Evolutionary conservation across 257 asterid species (phyloP).

Genomic region (Solanum lignicaule): DNA sequence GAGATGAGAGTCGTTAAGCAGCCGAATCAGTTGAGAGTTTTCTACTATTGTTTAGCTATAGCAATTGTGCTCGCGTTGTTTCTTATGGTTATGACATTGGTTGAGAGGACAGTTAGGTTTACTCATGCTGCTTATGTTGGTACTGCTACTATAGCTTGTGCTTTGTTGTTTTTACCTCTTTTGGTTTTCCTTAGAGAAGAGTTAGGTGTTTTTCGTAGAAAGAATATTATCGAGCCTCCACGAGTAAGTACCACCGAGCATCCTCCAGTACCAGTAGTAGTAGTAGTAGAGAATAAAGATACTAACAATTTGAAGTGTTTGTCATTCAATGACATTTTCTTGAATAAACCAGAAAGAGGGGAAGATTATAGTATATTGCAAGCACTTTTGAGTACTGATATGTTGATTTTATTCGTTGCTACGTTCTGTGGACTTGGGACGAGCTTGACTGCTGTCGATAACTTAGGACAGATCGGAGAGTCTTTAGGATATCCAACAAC

Average conservation of each 20-base stretch:
- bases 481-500: constrained; percentile 62
- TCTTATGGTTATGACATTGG: constrained; percentile 61
- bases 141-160: constrained; percentile 50
- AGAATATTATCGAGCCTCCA: constrained; percentile 2
- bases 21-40: constrained; percentile 32
- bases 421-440: constrained; percentile 70
- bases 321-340: constrained; percentile 21
- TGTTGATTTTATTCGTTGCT: constrained; percentile 46
- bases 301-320: not conserved
- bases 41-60: constrained; percentile 44
- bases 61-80: constrained; percentile 53
- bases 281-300: not conserved
- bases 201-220: constrained; percentile 14
- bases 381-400: constrained; percentile 62
- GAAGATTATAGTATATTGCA: constrained; percentile 62
- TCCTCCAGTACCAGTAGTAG: not conserved
- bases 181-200: constrained; percentile 52
- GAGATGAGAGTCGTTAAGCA: constrained; percentile 39
- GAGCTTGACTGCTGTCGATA: constrained; percentile 68
- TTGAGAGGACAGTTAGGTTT: constrained; percentile 30
- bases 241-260: constrained; percentile 3
- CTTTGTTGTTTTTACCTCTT: constrained; percentile 49
- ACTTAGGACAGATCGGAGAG: constrained; percentile 72
- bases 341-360: constrained; percentile 60
- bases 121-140: constrained; percentile 55